A percentile compares a stretch with the other conserved stretches of the same genome.
Conservation (phyloP, 495 filamentous ascomycete species). For the Neurospora cerealis region DNA sequence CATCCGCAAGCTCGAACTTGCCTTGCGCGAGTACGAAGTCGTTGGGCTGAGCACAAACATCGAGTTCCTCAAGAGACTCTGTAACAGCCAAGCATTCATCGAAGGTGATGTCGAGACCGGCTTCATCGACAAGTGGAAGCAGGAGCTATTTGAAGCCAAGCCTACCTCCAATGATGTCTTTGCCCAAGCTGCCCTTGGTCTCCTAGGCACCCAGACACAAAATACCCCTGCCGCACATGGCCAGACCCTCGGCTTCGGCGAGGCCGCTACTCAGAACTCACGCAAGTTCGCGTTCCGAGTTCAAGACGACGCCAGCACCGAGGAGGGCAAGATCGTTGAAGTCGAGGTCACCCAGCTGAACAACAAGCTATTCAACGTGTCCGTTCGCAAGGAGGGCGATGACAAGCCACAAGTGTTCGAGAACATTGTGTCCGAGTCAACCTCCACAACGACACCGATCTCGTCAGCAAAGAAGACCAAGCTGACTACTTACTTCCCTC, state of each 20-base stretch:
- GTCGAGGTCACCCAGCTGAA: slow-evolving; percentile 59
- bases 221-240: slow-evolving; percentile 27
- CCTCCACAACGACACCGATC: slow-evolving; percentile 3
- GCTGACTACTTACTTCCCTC: slow-evolving; percentile 57
- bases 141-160: slow-evolving; percentile 55
- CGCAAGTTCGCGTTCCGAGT: slow-evolving; percentile 49
- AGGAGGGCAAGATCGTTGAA: slow-evolving; percentile 35
- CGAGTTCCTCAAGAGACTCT: slow-evolving; percentile 85
- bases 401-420: slow-evolving; percentile 26
- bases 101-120: slow-evolving; percentile 89
- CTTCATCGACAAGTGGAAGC: slow-evolving; percentile 80
- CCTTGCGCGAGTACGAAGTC: slow-evolving; percentile 82
- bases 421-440: slow-evolving; percentile 31
- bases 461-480: slow-evolving; percentile 20
- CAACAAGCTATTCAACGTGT: slow-evolving; percentile 52
- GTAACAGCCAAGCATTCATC: slow-evolving; percentile 70
- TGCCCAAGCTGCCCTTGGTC: slow-evolving; percentile 73
- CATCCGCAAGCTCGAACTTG: slow-evolving; percentile 70
- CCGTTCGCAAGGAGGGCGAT: slow-evolving; percentile 37
- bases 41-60: slow-evolving; percentile 92
- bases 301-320: slow-evolving; percentile 28
- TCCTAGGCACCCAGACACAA: slow-evolving; percentile 33
- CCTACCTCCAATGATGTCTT: slow-evolving; percentile 54
- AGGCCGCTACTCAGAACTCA: slow-evolving; percentile 21
- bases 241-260: slow-evolving; percentile 45